Percentiles rank a stretch among this genome's conserved stretches.
phyloP scores from a whole-genome alignment of 208 protist species.

The Leishmania major region DNA sequence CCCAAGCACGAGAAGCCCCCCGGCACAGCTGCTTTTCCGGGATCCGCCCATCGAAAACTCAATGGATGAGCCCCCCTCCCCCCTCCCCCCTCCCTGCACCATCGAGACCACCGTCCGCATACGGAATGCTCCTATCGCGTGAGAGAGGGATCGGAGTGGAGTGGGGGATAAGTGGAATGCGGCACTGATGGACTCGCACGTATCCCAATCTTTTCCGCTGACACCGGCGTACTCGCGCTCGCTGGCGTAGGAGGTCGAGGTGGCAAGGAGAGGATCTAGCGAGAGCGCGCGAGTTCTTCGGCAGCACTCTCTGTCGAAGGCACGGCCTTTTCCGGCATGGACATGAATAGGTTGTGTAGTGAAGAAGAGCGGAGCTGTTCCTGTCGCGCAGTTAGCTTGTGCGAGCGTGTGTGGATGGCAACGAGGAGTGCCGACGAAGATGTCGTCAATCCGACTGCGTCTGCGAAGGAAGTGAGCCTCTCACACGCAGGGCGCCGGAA shows the following conservation, averaged over 20 bases:
- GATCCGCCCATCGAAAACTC: not conserved
- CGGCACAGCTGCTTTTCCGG: not conserved
- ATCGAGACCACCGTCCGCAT: not conserved
- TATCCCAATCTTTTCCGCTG: not conserved
- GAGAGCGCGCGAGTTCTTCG: not conserved
- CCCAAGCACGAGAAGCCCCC: not conserved
- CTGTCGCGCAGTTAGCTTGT: not conserved
- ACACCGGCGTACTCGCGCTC: too few species aligned
- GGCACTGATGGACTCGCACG: not conserved
- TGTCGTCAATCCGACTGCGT: too few species aligned
- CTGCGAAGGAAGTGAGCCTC: too few species aligned
- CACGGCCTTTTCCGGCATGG: not conserved
- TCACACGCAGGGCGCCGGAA: too few species aligned
- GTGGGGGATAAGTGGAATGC: not conserved
- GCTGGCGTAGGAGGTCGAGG: not conserved
- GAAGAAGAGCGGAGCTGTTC: not conserved
- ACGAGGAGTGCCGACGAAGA: too few species aligned
- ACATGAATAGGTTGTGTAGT: conserved; percentile 1
- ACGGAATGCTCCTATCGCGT: not conserved
- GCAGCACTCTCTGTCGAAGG: not conserved
- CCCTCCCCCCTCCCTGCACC: too few species aligned
- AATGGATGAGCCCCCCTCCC: not conserved
- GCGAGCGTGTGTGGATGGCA: not conserved
- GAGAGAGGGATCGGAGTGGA: not conserved
- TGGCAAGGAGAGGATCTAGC: not conserved